Base-by-base conservation (phyloP, 306 rosid genomes). In the Cyclanthera cordifolia region DNA sequence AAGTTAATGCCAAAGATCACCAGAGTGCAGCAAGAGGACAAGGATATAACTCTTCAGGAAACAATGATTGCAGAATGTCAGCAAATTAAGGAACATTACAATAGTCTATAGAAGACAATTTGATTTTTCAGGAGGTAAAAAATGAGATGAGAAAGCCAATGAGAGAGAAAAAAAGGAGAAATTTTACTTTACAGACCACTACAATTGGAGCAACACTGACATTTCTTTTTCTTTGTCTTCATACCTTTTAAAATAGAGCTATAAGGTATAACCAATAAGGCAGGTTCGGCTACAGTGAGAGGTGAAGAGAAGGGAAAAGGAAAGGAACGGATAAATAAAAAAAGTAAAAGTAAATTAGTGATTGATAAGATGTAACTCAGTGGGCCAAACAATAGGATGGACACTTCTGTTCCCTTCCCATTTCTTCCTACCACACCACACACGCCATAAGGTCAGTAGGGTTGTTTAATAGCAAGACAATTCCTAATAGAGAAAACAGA, bases 161-260 rank as follows among this genome's bases (percentile, higher is more conserved):
- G 34, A 64, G 70, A 64, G 53, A 64, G 53, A 43, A 9, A 34
- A 34, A 34, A 46, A 16, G 16, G 16, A 66, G 41, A 45, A 65
- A 65, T 66, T 46, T 19, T 16, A 66, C 71, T 66, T 66, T 66
- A 66, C 55, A 66, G 55, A 15, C 55, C 71, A 66, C 55, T 66
- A 66, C 43, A 66, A 66, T 66, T 66, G 71, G 41, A 65, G 55
- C 71, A 47, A 43, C 54, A 66, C 71, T 66, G 71, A 66, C 71
- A 66, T 66, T 66, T 66, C 55, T 47, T 66, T 47, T 47, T 24
- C 55, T 63, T 16, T 66, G 71, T 66, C 54, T 64, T 43, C 37
- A 23, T 43, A 64, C 43, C 53, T 66, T 66, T 66, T 66, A 46
- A 47, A 66, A 66, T 46, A 25, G 71, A 45, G 55, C 37, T 45